Base-by-base conservation (phyloP, 352 stramenopile genomes). In the Globisporangium viniferum region DNA sequence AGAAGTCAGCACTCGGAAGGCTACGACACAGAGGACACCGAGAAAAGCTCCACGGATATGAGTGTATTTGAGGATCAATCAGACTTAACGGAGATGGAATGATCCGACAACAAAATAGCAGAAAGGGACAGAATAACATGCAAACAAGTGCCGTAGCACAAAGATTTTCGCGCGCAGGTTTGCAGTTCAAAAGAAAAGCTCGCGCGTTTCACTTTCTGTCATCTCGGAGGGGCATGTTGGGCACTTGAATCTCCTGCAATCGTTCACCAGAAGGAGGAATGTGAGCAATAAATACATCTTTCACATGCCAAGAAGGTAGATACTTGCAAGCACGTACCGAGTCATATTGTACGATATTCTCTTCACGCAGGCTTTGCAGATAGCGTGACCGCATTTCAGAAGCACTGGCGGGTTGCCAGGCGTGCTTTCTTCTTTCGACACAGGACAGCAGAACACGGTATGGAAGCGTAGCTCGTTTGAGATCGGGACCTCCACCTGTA, bases 371-470 rank as follows among this genome's bases (percentile, higher is more conserved):
- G 81, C 82, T 53, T 79, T 82, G 69, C 88, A 94, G 46, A 97
- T 93, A 1, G 90, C 88, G 65, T 97, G 89, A 1, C 89, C 89
- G 54, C 89, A 97, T 68, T 94, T 94, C 20, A 97, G 76, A 59
- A 97, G 73, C 74, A 94, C 84, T 55, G 89, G 89, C 24, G 89
- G 88, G 54, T 97, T 96, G 0, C 81, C 79, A 29, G 84, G 78
- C n/a, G 87, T 89, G 69, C 84, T 93, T 65, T 93, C 86, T 75
- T 97, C 89, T 69, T 94, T 92, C 0, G 87, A 93, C 14, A 97
- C 87, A 24, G 89, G 89, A 44, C 89, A 97, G 35, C 86, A 90
- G 41, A 97, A 96, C 29, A 97, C 86, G 6, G 79, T 93, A 70
- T 97, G 89, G 69, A 95, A 97, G 27, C 86, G 86, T 64, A 92